Evolutionary conservation across 495 filamentous ascomycete species (phyloP).

Genomic region (Xylaria intraflava): DNA sequence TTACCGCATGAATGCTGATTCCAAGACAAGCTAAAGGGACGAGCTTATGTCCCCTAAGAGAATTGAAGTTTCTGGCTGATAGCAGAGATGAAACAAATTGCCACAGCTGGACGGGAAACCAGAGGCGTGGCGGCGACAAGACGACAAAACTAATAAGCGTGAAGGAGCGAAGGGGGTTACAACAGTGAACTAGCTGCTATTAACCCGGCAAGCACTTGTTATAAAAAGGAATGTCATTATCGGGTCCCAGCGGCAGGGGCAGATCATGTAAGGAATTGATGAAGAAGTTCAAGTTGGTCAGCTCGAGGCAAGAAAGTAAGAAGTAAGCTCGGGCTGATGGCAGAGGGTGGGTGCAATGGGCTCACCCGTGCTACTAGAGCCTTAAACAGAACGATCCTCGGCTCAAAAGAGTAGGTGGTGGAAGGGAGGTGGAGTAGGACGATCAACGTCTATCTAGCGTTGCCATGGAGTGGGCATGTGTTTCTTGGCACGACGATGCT

Average conservation of each 20-base stretch:
- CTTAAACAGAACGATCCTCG: constrained; percentile 5
- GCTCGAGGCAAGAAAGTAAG: constrained; percentile 2
- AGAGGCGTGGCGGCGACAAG: constrained; percentile 10
- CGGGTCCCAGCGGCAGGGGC: background rate
- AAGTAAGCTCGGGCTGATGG: background rate
- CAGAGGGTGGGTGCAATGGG: constrained; percentile 1
- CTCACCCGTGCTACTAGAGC: background rate
- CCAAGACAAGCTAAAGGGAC: constrained; percentile 16
- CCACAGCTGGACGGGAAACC: constrained; percentile 10
- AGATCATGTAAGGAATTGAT: background rate
- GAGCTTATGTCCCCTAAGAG: background rate
- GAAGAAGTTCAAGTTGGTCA: constrained; percentile 1
- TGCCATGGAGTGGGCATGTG: constrained; percentile 6
- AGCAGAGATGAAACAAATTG: constrained; percentile 7
- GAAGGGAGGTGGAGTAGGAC: constrained; percentile 1
- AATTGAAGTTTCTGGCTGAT: background rate
- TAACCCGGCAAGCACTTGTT: too few species aligned
- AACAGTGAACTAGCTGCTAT: constrained; percentile 15
- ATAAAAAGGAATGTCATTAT: constrained; percentile 12
- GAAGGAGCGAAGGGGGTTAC: constrained; percentile 15
- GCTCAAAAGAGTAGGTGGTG: constrained; percentile 9
- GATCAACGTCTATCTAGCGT: constrained; percentile 1
- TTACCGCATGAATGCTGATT: constrained; percentile 4
- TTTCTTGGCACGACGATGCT: constrained; percentile 6
- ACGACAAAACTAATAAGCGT: constrained; percentile 3